These are phyloP conservation scores for Aspergillus brunneoviolaceus DNA, from an alignment of 2,329 filamentous ascomycete genomes.

Conservation along the genomic window DNA sequence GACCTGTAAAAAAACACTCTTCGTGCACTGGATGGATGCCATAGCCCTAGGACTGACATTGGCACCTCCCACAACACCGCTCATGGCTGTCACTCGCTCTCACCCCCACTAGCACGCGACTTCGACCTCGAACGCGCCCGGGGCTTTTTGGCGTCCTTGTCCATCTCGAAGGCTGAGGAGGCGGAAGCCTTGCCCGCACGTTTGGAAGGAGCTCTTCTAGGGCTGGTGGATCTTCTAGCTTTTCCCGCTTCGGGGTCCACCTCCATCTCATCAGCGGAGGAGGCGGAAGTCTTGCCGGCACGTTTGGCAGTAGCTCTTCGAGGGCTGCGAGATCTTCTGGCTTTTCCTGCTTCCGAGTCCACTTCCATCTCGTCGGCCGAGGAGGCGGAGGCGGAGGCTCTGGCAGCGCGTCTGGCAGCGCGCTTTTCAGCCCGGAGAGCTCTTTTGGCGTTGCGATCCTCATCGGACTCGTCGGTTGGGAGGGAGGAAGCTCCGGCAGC, in stretches of 20 bases:
- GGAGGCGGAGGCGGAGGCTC: too few relatives aligned
- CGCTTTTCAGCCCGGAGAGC: too few relatives aligned
- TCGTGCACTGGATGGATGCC: neutral
- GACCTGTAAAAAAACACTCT: neutral
- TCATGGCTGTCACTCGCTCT: slow-evolving; percentile 37
- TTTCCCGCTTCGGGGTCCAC: too few relatives aligned
- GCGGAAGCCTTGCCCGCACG: neutral
- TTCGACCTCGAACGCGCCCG: slow-evolving; percentile 29
- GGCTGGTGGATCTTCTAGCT: too few relatives aligned
- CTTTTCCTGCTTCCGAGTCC: too few relatives aligned
- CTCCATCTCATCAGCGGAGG: too few relatives aligned
- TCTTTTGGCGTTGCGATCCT: neutral
- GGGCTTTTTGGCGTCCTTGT: slow-evolving; percentile 1
- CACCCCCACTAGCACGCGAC: slow-evolving; percentile 40
- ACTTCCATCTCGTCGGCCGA: too few relatives aligned
- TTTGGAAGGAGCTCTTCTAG: too few relatives aligned
- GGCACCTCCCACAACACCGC: slow-evolving; percentile 7
- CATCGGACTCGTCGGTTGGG: neutral
- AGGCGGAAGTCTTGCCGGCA: too few relatives aligned
- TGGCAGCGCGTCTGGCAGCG: too few relatives aligned
- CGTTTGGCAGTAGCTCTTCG: too few relatives aligned
- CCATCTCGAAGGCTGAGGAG: neutral
- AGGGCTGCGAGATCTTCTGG: too few relatives aligned
- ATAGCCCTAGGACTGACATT: neutral
- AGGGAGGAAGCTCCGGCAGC: neutral